Conservation (phyloP, 164 flowering plant species). For the Protea cynaroides region DNA sequence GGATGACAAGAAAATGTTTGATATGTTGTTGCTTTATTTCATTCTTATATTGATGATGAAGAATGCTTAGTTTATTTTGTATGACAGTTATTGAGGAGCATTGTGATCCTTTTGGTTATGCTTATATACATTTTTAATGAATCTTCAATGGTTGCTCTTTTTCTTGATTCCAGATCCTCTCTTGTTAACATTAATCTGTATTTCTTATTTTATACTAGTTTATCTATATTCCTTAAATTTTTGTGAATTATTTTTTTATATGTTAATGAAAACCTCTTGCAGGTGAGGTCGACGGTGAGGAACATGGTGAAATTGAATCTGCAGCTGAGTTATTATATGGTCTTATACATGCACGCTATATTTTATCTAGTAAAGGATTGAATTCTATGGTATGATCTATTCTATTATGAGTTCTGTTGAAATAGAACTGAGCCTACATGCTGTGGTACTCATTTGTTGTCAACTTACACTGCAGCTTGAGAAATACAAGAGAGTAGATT, state of each 20-base stretch:
- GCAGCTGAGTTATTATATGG: conserved; percentile 88
- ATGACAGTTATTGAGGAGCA: no score
- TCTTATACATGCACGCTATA: conserved; percentile 75
- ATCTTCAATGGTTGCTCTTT: no score
- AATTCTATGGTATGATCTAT: conserved; percentile 54
- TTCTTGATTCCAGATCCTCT: neutral
- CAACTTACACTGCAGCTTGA: conserved; percentile 19
- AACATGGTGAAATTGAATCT: conserved; percentile 78
- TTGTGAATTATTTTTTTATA: neutral
- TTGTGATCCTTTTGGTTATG: no score
- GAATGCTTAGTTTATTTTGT: no score
- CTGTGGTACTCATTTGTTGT: neutral
- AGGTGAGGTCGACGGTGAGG: conserved; percentile 87
- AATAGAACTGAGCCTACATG: neutral
- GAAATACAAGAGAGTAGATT: conserved; percentile 26
- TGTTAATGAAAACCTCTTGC: conserved; percentile 5
- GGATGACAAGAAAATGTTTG: no score
- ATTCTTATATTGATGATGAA: no score
- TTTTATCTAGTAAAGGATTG: conserved; percentile 70
- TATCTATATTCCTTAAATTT: neutral
- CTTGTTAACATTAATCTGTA: neutral
- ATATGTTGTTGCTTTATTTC: no score
- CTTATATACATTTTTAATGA: no score
- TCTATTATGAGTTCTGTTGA: neutral
- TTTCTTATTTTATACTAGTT: no score